Percentiles rank a stretch among this genome's conserved stretches.
These are phyloP conservation scores for Lavandula angustifolia DNA, from an alignment of 257 asterid species.

Conservation along the genomic window DNA sequence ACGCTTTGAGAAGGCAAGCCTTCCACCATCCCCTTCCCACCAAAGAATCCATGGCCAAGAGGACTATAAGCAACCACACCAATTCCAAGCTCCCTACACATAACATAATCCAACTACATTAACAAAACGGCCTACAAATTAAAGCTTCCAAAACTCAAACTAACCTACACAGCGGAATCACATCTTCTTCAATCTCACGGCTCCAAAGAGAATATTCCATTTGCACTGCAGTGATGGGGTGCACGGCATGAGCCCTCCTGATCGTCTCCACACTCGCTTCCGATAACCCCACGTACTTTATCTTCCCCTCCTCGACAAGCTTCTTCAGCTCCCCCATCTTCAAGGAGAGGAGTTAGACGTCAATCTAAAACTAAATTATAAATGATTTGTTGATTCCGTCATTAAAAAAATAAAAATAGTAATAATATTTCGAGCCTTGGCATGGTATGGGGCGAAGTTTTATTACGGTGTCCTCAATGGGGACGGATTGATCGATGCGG, in stretches of 20 bases:
- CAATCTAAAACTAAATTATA: too few relatives aligned
- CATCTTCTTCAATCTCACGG: constrained; percentile 53
- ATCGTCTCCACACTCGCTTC: constrained; percentile 59
- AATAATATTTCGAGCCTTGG: too few relatives aligned
- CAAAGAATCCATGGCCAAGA: constrained; percentile 57
- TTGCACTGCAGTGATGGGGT: constrained; percentile 55
- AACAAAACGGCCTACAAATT: too few relatives aligned
- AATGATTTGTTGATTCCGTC: too few relatives aligned
- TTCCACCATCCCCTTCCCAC: constrained; percentile 52
- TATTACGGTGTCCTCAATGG: constrained; percentile 67
- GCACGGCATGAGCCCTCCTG: constrained; percentile 59
- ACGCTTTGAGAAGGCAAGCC: constrained; percentile 40
- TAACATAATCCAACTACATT: not conserved
- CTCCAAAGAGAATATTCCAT: constrained; percentile 68
- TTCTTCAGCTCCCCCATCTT: constrained; percentile 57
- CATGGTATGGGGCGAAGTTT: too few relatives aligned
- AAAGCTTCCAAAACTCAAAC: not conserved
- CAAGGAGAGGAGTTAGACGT: not conserved
- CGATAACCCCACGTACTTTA: constrained; percentile 54
- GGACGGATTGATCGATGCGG: constrained; percentile 46
- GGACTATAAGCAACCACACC: constrained; percentile 59
- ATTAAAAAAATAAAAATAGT: too few relatives aligned
- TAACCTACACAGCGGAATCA: constrained; percentile 59
- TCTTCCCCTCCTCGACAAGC: constrained; percentile 59
- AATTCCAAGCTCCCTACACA: constrained; percentile 49